Conservation (phyloP, 2,329 filamentous ascomycete species). For the Daldinia sp. region DNA sequence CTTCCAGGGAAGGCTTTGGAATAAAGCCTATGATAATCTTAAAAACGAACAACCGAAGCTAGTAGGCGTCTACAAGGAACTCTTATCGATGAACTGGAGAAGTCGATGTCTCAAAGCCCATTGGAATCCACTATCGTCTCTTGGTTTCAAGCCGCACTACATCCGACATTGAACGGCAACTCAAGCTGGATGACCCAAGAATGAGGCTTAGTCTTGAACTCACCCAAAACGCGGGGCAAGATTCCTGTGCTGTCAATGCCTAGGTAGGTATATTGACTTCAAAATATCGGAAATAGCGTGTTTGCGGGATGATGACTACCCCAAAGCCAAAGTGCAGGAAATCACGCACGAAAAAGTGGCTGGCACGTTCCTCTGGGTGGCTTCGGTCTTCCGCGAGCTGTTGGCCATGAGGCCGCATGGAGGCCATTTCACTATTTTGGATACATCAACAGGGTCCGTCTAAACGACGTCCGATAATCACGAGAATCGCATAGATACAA, state of each 20-base stretch:
- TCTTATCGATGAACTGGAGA: neutral
- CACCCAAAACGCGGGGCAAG: neutral
- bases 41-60: neutral
- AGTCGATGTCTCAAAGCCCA: too few relatives aligned
- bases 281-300: neutral
- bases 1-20: neutral
- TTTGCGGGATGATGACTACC: neutral
- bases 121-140: too few relatives aligned
- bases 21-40: neutral
- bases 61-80: neutral
- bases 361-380: neutral
- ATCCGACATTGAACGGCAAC: neutral
- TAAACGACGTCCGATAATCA: too few relatives aligned
- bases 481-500: too few relatives aligned
- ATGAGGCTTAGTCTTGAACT: neutral
- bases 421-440: too few relatives aligned
- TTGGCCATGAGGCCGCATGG: too few relatives aligned
- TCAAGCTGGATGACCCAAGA: neutral
- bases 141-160: neutral
- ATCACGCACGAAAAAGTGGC: neutral
- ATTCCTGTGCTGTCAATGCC: neutral
- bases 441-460: too few relatives aligned
- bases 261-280: neutral
- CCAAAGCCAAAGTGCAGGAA: neutral
- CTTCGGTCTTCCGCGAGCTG: neutral